A percentile compares a stretch with the other conserved stretches of the same genome.
Evolutionary conservation across 176 grass and related monocot genomes (phyloP).

Genomic region (Rhynchospora breviuscula): DNA sequence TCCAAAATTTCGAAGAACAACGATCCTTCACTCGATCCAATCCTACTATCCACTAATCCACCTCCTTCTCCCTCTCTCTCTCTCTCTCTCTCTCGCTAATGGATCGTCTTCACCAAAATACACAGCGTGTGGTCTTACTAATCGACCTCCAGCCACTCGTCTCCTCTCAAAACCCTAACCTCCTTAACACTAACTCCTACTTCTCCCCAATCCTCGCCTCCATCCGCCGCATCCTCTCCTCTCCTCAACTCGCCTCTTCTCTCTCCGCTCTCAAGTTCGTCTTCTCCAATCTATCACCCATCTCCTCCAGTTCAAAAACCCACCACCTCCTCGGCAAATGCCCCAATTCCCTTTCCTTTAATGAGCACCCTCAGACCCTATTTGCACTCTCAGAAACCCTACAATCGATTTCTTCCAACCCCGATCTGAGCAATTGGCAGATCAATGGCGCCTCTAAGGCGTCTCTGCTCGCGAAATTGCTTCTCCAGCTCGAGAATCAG

Average conservation of each 20-base stretch:
- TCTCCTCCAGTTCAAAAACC: slow-evolving; percentile 33
- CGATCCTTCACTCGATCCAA: not conserved
- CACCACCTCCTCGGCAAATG: slow-evolving; percentile 36
- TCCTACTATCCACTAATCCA: not conserved
- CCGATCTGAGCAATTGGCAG: not conserved
- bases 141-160: slow-evolving; percentile 32
- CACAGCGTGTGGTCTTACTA: slow-evolving; percentile 30
- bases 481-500: slow-evolving; percentile 35
- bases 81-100: slow-evolving; percentile 14
- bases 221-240: slow-evolving; percentile 24
- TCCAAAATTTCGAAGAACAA: not conserved
- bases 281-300: slow-evolving; percentile 36
- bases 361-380: slow-evolving; percentile 23
- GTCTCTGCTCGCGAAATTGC: slow-evolving; percentile 19
- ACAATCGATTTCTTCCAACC: not conserved
- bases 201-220: slow-evolving; percentile 10
- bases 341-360: slow-evolving; percentile 32
- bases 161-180: slow-evolving; percentile 6
- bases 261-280: slow-evolving; percentile 42
- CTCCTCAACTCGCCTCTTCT: slow-evolving; percentile 21
- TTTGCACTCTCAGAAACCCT: slow-evolving; percentile 18
- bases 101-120: slow-evolving; percentile 1
- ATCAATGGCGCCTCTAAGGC: slow-evolving; percentile 5
- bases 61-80: not conserved
- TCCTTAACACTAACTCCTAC: not conserved